These are phyloP conservation scores for Sarcodon aspratus DNA, from an alignment of 768 basidiomycete genomes.

Conservation along the genomic window DNA sequence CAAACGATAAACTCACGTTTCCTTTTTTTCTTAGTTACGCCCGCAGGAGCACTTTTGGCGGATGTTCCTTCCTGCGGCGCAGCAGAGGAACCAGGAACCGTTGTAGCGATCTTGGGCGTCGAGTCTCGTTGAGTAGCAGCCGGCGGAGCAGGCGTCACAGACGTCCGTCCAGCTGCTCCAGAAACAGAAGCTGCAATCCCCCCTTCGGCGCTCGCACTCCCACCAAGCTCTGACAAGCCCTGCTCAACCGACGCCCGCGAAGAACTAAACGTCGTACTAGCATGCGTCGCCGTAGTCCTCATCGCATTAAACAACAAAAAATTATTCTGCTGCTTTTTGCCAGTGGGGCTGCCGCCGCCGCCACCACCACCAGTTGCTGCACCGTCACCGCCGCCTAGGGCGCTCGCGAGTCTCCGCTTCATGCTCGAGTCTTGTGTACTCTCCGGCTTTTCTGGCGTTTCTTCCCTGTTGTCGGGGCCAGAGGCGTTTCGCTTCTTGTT, in stretches of 20 bases:
- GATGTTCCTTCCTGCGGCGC: conserved; percentile 32
- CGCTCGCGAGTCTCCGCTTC: conserved; percentile 1
- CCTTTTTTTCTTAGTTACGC: conserved; percentile 66
- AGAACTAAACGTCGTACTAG: conserved; percentile 38
- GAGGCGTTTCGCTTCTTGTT: conserved; percentile 26
- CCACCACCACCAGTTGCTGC: conserved; percentile 4
- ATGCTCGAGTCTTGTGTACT: conserved; percentile 10
- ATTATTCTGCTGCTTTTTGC: conserved; percentile 55
- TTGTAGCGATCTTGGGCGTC: conserved; percentile 20
- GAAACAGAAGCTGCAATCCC: conserved; percentile 7
- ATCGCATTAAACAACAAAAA: conserved; percentile 66
- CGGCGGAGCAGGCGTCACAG: conserved; percentile 21
- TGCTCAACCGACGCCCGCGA: conserved; percentile 17
- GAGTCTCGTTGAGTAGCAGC: conserved; percentile 13
- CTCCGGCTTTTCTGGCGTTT: conserved; percentile 14
- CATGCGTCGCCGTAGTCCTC: conserved; percentile 66
- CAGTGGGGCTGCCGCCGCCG: neutral
- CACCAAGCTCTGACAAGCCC: conserved; percentile 12
- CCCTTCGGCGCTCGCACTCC: neutral
- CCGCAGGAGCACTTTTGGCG: conserved; percentile 36
- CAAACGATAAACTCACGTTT: conserved; percentile 47
- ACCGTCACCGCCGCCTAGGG: conserved; percentile 3
- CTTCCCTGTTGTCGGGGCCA: conserved; percentile 2
- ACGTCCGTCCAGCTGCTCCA: conserved; percentile 16
- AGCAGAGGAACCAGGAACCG: conserved; percentile 8